Base-by-base conservation (phyloP, 2,329 filamentous ascomycete genomes). In the Verticillium longisporum region DNA sequence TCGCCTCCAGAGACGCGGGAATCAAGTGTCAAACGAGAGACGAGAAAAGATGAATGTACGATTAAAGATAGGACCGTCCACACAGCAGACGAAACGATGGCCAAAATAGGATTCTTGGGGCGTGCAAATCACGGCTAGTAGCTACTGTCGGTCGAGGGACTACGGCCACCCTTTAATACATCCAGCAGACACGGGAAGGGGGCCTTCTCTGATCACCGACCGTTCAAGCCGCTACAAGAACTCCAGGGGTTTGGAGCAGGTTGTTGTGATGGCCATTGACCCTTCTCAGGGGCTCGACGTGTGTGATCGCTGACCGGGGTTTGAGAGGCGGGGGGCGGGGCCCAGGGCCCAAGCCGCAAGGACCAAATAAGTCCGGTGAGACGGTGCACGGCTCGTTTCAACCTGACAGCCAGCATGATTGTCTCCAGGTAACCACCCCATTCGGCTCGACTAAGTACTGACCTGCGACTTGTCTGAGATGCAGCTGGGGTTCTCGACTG, bases 61-160 rank as follows among this genome's bases (percentile, higher is more conserved):
- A 59, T 68, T 62, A 70, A 72, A 67, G 67, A 70, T 63, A 67
- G 70, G 70, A 71, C 67, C 66, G 66, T 63, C 68, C 69, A 66
- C 67, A 68, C 66, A 61, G 60, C 60, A 26, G 59, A 63, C 55
- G 56, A 66, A 62, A 36, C 58, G 61, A 55, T 32, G 55, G 59
- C 57, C 62, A 38, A 58, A 60, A 54, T 57, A 50, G n/a, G 21
- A 21, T 36, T 26, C 6, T 50, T 18, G 18, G 45, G 45, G n/a
- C n/a, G 21, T 50, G 45, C n/a, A 21, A 3, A 50, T 21, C 15
- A 50, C 7, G 18, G 45, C 45, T 18, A 26, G 34, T 36, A 9
- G 7, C n/a, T 5, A 11, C 7, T 13, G 45, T 18, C n/a, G n/a
- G 18, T 50, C 21, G 5, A 11, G n/a, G 45, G 45, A 50, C 21